Evolutionary conservation across 2,329 filamentous ascomycete species (phyloP), one percentile per base, ranked within the genome.

Genomic region (Fusarium virguliforme): DNA sequence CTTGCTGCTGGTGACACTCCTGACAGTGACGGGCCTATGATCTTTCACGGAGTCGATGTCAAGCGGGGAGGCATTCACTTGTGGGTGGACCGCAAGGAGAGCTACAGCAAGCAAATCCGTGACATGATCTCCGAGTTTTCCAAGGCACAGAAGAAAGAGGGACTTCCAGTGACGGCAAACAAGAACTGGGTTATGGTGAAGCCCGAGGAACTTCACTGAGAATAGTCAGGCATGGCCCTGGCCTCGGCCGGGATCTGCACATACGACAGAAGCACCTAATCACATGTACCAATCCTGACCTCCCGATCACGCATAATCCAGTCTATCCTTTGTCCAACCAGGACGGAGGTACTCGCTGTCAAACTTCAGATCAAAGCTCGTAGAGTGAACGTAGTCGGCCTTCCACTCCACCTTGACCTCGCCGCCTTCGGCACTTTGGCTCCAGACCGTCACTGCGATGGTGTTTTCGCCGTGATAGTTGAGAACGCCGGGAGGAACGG

Each of bases 381-480:
- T 88, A 18, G 84, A 82, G 32, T 87, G 81, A 9, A 85, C 84
- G 71, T 88, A 89, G 62, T 88, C 83, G n/a, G 86, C 79, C 58
- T 82, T 81, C 84, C 87, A 85, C 40, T 84, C 83, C 4, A 90
- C 75, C 62, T 80, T 81, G 8, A 89, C 73, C 69, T 82, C 82
- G 0, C 83, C 87, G 0, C 87, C 87, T 10, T 84, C 82, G 6
- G 84, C 83, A 2, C 80, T 83, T 79, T 89, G 87, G 8, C 87
- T 86, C 89, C 89, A 91, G 1, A 91, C 79, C 15, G 85, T 88
- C 12, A 90, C 75, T 0, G 81, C 85, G 58, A 91, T 82, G 0
- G 86, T 88, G 67, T 91, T 91, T 8, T 86, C 81, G 0, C 88
- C 89, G 7, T 79, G 77, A 64, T 90, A 89, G 73, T 90, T 82